These are phyloP conservation scores for Melastoma candidum DNA, from an alignment of 441 rosid genomes.

Conservation along the genomic window DNA sequence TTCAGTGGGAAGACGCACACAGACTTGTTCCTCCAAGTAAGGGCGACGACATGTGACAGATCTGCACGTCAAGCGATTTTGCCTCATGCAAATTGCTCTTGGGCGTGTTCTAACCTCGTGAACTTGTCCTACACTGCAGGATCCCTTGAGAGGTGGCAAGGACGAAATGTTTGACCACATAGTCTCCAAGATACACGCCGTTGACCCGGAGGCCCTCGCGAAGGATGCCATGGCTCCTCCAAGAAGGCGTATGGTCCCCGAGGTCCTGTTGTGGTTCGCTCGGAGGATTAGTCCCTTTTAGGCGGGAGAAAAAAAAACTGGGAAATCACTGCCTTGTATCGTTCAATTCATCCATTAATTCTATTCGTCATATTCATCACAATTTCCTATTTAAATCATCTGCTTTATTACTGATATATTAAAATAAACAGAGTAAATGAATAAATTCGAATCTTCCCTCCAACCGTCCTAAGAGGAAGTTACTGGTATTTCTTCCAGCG, in stretches of 20 bases:
- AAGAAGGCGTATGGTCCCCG: slow-evolving; percentile 77
- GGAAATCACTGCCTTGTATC: too few species aligned
- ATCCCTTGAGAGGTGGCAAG: slow-evolving; percentile 91
- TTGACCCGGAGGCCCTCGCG: slow-evolving; percentile 51
- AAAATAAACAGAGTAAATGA: too few species aligned
- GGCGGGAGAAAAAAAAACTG: not conserved
- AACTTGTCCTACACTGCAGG: slow-evolving; percentile 35
- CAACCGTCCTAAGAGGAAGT: too few species aligned
- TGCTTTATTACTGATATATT: too few species aligned
- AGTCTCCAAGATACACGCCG: slow-evolving; percentile 54
- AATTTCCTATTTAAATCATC: too few species aligned
- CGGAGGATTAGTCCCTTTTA: slow-evolving; percentile 72
- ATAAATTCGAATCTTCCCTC: too few species aligned
- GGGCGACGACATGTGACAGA: slow-evolving; percentile 7
- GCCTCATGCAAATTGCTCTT: not conserved
- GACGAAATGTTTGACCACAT: slow-evolving; percentile 64
- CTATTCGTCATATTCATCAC: too few species aligned
- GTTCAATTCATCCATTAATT: too few species aligned
- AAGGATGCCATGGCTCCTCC: slow-evolving; percentile 56
- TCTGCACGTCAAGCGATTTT: not conserved
- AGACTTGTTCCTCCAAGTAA: slow-evolving; percentile 65
- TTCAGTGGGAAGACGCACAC: slow-evolving; percentile 59
- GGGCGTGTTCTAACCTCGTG: not conserved
- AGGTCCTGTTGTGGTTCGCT: slow-evolving; percentile 57
- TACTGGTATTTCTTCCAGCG: too few species aligned